These are phyloP conservation scores for Potentilla sterilis DNA, from an alignment of 306 rosid species.

Conservation along the genomic window DNA sequence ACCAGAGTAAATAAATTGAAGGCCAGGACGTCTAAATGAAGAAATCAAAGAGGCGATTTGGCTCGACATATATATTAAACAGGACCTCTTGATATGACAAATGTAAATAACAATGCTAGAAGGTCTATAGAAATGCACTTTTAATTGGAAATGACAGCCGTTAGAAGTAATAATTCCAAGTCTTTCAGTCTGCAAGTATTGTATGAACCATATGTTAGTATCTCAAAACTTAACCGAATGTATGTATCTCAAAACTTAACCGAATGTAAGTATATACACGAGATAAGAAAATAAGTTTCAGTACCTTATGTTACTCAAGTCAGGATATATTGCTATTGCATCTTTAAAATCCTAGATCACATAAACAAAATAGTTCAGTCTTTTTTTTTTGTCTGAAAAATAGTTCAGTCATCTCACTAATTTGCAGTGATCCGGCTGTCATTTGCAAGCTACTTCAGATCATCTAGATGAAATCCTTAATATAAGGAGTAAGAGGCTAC, in stretches of 20 bases:
- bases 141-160: constrained; percentile 56
- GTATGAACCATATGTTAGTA: constrained; percentile 4
- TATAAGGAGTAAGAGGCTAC: constrained; percentile 35
- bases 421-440: constrained; percentile 10
- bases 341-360: constrained; percentile 67
- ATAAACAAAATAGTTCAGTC: constrained; percentile 14
- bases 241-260: neutral
- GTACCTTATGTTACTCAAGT: constrained; percentile 78
- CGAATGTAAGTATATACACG: neutral
- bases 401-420: constrained; percentile 19
- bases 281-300: neutral
- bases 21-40: too few species aligned
- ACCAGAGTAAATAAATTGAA: too few species aligned
- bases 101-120: too few species aligned
- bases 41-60: too few species aligned
- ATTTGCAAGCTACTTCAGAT: neutral
- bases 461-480: neutral
- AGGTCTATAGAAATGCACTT: neutral
- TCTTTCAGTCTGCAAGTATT: constrained; percentile 68
- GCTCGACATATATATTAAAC: too few species aligned
- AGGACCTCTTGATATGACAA: too few species aligned
- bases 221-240: neutral
- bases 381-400: too few species aligned
- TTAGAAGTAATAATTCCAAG: constrained; percentile 63
- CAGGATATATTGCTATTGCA: constrained; percentile 79